A percentile compares a stretch with the other conserved stretches of the same genome.
These are phyloP conservation scores for Tuber calosporum DNA, from an alignment of 495 filamentous ascomycete genomes.

Conservation along the genomic window DNA sequence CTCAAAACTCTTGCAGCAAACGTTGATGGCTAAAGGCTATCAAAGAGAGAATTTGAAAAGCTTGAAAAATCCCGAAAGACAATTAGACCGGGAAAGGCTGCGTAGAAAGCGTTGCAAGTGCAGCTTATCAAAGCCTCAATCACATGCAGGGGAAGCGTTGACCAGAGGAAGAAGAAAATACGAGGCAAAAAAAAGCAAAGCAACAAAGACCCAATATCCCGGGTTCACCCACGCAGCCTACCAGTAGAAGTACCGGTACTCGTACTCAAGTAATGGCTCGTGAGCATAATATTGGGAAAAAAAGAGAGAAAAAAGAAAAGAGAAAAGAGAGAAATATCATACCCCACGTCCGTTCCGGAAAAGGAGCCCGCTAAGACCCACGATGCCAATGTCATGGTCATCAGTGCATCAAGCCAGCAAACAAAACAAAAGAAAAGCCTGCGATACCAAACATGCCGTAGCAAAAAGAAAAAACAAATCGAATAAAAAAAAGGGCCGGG, in stretches of 20 bases:
- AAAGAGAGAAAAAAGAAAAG: not conserved
- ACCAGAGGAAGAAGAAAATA: conserved; percentile 1
- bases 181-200: not conserved
- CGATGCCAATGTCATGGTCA: not conserved
- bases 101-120: not conserved
- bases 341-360: not conserved
- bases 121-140: not conserved
- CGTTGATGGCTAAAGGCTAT: not conserved
- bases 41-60: not conserved
- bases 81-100: not conserved
- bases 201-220: not conserved
- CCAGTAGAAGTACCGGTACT: not conserved
- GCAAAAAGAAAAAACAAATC: not conserved
- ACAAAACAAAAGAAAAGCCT: not conserved
- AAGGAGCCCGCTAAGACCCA: not conserved
- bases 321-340: not conserved
- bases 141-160: not conserved
- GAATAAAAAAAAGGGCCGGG: not conserved
- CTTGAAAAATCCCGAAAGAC: not conserved
- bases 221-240: conserved; percentile 3
- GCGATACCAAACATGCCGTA: not conserved
- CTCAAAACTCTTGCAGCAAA: not conserved
- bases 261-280: not conserved
- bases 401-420: not conserved
- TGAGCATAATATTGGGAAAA: not conserved